These are phyloP conservation scores for Calonectria multiphialidica DNA, from an alignment of 2,329 filamentous ascomycete species.

Conservation along the genomic window DNA sequence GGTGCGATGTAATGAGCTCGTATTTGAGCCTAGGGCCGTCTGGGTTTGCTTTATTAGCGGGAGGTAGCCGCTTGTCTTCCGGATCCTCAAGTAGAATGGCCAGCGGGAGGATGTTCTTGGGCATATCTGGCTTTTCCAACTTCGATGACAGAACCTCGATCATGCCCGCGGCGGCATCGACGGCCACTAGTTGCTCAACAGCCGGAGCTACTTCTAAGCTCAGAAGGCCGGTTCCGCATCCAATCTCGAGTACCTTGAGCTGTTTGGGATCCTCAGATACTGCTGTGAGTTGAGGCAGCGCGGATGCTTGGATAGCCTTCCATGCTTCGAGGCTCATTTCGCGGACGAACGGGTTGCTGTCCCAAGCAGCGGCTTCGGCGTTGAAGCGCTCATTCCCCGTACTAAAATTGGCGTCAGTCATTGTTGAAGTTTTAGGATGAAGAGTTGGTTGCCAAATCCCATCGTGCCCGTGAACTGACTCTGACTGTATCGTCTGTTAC, in stretches of 20 bases:
- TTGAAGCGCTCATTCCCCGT: slow-evolving; percentile 60
- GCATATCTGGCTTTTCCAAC: slow-evolving; percentile 43
- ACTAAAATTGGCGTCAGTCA: background rate
- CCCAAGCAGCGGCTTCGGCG: slow-evolving; percentile 65
- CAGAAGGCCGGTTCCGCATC: slow-evolving; percentile 68
- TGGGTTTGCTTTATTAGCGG: slow-evolving; percentile 45
- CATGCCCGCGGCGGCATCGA: slow-evolving; percentile 68
- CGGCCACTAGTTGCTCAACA: slow-evolving; percentile 60
- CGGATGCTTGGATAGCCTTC: slow-evolving; percentile 39
- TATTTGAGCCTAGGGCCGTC: slow-evolving; percentile 53
- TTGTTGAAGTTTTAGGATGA: background rate
- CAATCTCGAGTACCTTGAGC: slow-evolving; percentile 65
- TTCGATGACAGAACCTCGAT: slow-evolving; percentile 62
- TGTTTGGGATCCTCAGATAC: background rate
- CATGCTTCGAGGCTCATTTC: slow-evolving; percentile 54
- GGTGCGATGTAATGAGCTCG: slow-evolving; percentile 64
- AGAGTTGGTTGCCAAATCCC: background rate
- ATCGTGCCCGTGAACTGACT: no score
- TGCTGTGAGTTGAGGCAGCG: slow-evolving; percentile 32
- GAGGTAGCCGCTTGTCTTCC: slow-evolving; percentile 57
- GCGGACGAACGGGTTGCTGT: slow-evolving; percentile 63
- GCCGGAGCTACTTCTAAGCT: slow-evolving; percentile 62
- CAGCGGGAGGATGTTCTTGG: slow-evolving; percentile 59
- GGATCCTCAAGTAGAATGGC: slow-evolving; percentile 62
- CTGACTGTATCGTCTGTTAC: background rate